phyloP scores from a whole-genome alignment of 768 basidiomycete species.

The Boletus subparvulus region DNA sequence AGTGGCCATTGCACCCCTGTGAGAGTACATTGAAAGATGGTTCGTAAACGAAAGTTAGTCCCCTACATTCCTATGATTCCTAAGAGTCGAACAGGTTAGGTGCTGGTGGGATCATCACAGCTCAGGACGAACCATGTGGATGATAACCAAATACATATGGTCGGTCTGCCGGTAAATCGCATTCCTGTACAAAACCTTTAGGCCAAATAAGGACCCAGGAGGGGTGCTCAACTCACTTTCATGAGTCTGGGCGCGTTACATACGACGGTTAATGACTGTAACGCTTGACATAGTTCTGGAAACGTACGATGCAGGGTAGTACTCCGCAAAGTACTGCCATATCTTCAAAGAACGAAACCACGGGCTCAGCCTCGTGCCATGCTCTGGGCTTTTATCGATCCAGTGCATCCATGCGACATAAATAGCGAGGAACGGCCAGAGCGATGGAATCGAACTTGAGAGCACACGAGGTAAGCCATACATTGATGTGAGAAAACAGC shows the following conservation, averaged over 20 bases:
- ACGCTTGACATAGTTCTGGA: background rate
- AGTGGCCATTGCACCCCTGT: conserved; percentile 91
- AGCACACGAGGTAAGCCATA: background rate
- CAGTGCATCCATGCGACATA: conserved; percentile 79
- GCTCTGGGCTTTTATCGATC: conserved; percentile 75
- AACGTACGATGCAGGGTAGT: conserved; percentile 86
- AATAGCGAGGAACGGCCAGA: conserved; percentile 80
- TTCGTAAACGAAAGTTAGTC: background rate
- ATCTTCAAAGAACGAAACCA: conserved; percentile 71
- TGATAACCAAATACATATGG: conserved; percentile 98
- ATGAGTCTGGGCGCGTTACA: conserved; percentile 11
- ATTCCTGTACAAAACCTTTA: conserved; percentile 48
- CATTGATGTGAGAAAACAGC: background rate
- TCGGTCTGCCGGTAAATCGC: conserved; percentile 85
- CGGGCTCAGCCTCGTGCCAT: conserved; percentile 65
- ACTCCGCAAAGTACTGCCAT: conserved; percentile 91
- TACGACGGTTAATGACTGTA: background rate
- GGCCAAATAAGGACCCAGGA: background rate
- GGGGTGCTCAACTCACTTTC: conserved; percentile 34
- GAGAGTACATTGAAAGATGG: background rate
- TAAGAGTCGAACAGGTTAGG: conserved; percentile 31
- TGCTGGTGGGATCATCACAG: background rate
- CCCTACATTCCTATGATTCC: conserved; percentile 97
- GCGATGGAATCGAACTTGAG: conserved; percentile 75
- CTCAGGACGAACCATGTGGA: conserved; percentile 73